Percentiles rank a stretch among this genome's conserved stretches.
Evolutionary conservation across 2,329 filamentous ascomycete species (phyloP).

Genomic region (Dendryphion nanum): DNA sequence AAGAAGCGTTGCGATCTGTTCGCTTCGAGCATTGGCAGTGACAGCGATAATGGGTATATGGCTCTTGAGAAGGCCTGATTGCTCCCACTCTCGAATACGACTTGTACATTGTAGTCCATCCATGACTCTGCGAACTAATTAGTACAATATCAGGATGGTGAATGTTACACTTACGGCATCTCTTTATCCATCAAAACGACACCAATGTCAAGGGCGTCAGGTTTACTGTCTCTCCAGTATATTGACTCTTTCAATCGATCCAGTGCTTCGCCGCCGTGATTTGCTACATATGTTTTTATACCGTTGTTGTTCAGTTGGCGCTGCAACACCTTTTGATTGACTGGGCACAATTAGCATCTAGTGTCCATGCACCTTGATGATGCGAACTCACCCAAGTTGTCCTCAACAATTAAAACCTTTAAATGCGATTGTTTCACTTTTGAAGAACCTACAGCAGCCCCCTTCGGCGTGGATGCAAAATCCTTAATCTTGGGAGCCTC

Average conservation of each 20-base stretch:
- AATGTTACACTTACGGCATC: constrained; percentile 30
- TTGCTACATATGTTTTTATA: constrained; percentile 47
- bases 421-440: constrained; percentile 19
- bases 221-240: constrained; percentile 38
- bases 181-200: constrained; percentile 41
- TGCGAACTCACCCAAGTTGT: constrained; percentile 33
- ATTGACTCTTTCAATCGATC: constrained; percentile 44
- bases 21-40: constrained; percentile 41
- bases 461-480: constrained; percentile 26
- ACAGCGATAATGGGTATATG: constrained; percentile 44
- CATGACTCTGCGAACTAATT: constrained; percentile 26
- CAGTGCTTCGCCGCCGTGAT: constrained; percentile 51
- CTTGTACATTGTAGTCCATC: constrained; percentile 40
- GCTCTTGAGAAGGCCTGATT: constrained; percentile 27
- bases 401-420: constrained; percentile 44
- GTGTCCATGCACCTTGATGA: neutral
- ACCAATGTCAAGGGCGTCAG: constrained; percentile 24
- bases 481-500: constrained; percentile 33
- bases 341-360: constrained; percentile 24
- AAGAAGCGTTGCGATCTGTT: constrained; percentile 40
- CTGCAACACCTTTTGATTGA: constrained; percentile 50
- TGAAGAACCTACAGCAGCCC: constrained; percentile 4
- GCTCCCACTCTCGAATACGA: constrained; percentile 37
- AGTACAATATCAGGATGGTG: neutral
- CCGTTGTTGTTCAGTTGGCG: constrained; percentile 51